phyloP scores from a whole-genome alignment of 176 grass and related monocot genomes.

The Raddia distichophylla region DNA sequence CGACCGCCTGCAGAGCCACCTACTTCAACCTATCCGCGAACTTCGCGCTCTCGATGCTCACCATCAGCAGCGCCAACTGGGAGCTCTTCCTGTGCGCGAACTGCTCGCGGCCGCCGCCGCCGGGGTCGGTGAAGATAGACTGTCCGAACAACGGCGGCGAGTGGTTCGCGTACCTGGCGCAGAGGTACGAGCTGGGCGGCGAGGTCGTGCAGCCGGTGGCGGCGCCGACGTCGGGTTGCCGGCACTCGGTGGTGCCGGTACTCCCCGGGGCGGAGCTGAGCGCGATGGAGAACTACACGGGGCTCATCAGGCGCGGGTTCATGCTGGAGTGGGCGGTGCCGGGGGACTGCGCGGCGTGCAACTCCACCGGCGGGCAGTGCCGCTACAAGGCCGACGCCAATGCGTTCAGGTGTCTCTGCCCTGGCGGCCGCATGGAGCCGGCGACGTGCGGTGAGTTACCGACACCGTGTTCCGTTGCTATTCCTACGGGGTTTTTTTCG shows the following conservation, averaged over 20 bases:
- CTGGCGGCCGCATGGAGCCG: constrained; percentile 4
- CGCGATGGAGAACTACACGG: neutral
- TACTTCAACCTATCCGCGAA: constrained; percentile 38
- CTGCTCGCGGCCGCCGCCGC: neutral
- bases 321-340: constrained; percentile 44
- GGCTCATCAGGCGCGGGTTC: constrained; percentile 34
- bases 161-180: neutral
- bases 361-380: constrained; percentile 23
- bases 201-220: neutral
- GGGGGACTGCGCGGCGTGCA: constrained; percentile 37
- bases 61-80: constrained; percentile 45
- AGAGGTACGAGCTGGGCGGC: neutral
- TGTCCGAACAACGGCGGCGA: neutral
- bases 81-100: constrained; percentile 47
- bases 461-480: neutral
- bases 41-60: constrained; percentile 42
- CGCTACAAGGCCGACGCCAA: neutral
- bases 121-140: neutral
- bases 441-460: constrained; percentile 43
- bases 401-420: constrained; percentile 46
- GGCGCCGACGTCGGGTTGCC: neutral
- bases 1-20: constrained; percentile 26
- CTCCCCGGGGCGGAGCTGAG: constrained; percentile 39
- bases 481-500: too few relatives aligned
- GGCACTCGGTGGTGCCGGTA: constrained; percentile 39